Evolutionary conservation across 2,329 filamentous ascomycete species (phyloP).

Genomic region (Chaetomium olivaceum): DNA sequence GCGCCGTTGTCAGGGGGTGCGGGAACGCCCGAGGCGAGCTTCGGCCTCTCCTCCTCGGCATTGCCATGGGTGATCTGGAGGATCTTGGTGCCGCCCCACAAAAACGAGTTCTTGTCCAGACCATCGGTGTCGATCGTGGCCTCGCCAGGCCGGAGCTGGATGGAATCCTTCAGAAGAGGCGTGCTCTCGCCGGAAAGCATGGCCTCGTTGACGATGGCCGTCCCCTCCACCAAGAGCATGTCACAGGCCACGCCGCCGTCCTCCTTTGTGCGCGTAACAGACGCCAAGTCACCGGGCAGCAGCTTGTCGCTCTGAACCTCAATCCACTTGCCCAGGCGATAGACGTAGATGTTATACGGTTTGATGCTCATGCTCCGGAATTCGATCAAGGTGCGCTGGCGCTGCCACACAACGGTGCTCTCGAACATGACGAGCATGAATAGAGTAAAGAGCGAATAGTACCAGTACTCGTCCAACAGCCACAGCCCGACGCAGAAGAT

Average conservation of each 20-base stretch:
- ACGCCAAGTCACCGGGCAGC: slow-evolving; percentile 89
- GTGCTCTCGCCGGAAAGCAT: slow-evolving; percentile 99
- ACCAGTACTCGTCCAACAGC: slow-evolving; percentile 99
- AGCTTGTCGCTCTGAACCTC: slow-evolving; percentile 89
- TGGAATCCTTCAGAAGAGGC: slow-evolving; percentile 90
- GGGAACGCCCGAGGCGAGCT: slow-evolving; percentile 73
- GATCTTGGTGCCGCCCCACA: slow-evolving; percentile 97
- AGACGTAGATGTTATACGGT: slow-evolving; percentile 92
- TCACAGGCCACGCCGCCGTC: slow-evolving; percentile 96
- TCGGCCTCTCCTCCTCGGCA: slow-evolving; percentile 69
- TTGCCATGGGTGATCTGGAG: slow-evolving; percentile 90
- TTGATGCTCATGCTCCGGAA: slow-evolving; percentile 99
- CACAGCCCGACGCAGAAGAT: slow-evolving; percentile 97
- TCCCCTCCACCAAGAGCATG: slow-evolving; percentile 92
- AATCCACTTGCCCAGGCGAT: slow-evolving; percentile 81
- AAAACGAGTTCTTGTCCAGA: slow-evolving; percentile 92
- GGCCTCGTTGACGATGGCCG: slow-evolving; percentile 97
- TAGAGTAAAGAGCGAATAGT: slow-evolving; percentile 97
- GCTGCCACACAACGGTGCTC: slow-evolving; percentile 98
- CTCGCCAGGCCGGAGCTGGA: slow-evolving; percentile 84
- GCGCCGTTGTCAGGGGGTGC: slow-evolving; percentile 90
- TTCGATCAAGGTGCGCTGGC: slow-evolving; percentile 90
- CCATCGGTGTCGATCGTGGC: slow-evolving; percentile 82
- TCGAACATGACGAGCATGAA: slow-evolving; percentile 98
- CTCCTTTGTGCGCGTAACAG: slow-evolving; percentile 90